Base-by-base conservation (phyloP, 352 stramenopile genomes). In the Phytophthora quininea region DNA sequence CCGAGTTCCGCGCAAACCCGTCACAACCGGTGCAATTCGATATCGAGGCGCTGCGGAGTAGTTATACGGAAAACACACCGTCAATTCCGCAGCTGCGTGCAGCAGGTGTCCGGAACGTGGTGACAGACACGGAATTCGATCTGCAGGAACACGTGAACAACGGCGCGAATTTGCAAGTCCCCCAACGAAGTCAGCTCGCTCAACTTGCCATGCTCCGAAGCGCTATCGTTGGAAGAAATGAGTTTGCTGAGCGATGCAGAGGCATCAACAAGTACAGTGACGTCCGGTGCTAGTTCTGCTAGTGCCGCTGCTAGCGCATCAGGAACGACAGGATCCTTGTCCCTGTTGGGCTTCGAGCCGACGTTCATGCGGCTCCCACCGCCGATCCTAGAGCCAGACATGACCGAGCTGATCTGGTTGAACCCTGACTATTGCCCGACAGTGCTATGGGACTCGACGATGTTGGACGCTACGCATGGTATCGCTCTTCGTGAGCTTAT, bases 401-500 rank as follows among this genome's bases (percentile, higher is more conserved):
- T 89, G 77, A 93, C 89, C 14, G 91, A 96, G 78, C 75, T 97
- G 37, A 95, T 97, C 59, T 98, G 93, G 91, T 74, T 98, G 64
- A 96, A 98, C 64, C 91, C 92, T 9, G 90, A 97, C 62, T 97
- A 97, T 71, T 95, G 87, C 51, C 90, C 90, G 35, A 93, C 86
- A 8, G 65, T 98, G 61, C 69, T 97, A 15, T 98, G 93, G 93
- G 93, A 98, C 55, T 79, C 82, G 1, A 95, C 79, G 14, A 96
- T 97, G 90, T 82, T 96, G 62, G 85, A 97, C 57, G 84, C 84
- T 57, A 89, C 87, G 9, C 84, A 95, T 62, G 90, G 89, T 10
- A 84, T 95, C 55, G 89, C 95, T 56, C 69, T 98, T 50, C 86
- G 91, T 48, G 88, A 97, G 58, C 71, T 98, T 29, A 97, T 98